Evolutionary conservation across 306 rosid species (phyloP).

Genomic region (Vigna radiata): DNA sequence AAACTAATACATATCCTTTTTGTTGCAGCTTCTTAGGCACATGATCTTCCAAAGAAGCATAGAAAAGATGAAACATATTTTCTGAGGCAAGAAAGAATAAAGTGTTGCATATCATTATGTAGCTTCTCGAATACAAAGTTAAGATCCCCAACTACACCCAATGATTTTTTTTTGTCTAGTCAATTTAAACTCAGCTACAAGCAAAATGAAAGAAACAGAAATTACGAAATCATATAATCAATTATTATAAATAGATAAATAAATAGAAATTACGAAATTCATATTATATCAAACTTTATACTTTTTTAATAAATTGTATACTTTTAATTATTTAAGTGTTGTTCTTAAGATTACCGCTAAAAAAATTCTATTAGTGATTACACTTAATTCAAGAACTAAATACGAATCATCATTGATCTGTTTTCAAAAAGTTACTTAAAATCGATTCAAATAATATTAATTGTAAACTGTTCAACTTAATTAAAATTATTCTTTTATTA

Average conservation of each 20-base stretch:
- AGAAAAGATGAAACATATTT: conserved; percentile 38
- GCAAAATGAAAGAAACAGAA: background rate
- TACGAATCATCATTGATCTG: background rate
- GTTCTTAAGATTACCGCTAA: background rate
- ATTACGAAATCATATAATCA: no score
- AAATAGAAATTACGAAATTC: background rate
- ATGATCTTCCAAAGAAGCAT: conserved; percentile 31
- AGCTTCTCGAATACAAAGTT: conserved; percentile 35
- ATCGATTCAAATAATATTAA: background rate
- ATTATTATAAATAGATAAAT: no score
- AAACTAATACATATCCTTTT: no score
- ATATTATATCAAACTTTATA: no score
- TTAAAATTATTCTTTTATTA: background rate
- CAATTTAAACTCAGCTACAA: background rate
- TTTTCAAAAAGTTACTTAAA: background rate
- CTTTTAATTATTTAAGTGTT: background rate
- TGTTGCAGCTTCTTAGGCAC: conserved; percentile 33
- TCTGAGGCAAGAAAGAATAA: conserved; percentile 48
- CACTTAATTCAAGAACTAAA: background rate
- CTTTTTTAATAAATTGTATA: no score
- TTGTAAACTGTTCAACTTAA: background rate
- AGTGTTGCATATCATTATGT: conserved; percentile 23
- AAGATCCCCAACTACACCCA: background rate
- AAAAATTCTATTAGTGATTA: background rate
- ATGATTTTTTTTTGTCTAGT: background rate